Percentiles rank a stretch among this genome's conserved stretches.
Conservation (phyloP, 306 rosid genomes). For the Boehmeria nivea region DNA sequence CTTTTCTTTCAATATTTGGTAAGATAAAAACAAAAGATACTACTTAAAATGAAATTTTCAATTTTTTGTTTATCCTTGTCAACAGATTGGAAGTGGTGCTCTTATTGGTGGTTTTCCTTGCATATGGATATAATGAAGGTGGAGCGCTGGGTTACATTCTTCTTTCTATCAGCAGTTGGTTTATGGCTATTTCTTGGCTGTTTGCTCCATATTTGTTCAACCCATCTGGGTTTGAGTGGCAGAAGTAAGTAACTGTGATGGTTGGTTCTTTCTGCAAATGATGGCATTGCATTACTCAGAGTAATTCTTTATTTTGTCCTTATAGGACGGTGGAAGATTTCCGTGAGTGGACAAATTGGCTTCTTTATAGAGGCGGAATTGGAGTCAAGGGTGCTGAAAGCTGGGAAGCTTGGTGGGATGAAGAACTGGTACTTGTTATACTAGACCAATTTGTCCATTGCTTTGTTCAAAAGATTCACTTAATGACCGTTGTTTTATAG, state of each 20-base stretch:
- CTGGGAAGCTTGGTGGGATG: conserved; percentile 99
- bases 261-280: background rate
- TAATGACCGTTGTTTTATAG: too few relatives aligned
- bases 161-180: conserved; percentile 89
- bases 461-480: too few relatives aligned
- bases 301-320: conserved; percentile 25
- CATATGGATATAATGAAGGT: conserved; percentile 71
- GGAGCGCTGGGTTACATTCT: conserved; percentile 70
- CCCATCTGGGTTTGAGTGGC: conserved; percentile 99
- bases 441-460: too few relatives aligned
- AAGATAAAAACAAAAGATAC: too few relatives aligned
- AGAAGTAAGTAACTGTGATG: conserved; percentile 56
- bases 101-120: conserved; percentile 67
- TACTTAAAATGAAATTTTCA: background rate
- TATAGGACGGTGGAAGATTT: conserved; percentile 81
- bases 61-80: conserved; percentile 17
- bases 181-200: conserved; percentile 97
- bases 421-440: conserved; percentile 65
- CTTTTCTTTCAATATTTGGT: too few relatives aligned
- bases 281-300: background rate
- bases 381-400: conserved; percentile 98
- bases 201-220: conserved; percentile 95
- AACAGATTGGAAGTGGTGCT: conserved; percentile 89
- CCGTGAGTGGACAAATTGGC: conserved; percentile 98
- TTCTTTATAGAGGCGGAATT: conserved; percentile 86